Base-by-base conservation (phyloP, 306 rosid species). In the Ceratonia siliqua region DNA sequence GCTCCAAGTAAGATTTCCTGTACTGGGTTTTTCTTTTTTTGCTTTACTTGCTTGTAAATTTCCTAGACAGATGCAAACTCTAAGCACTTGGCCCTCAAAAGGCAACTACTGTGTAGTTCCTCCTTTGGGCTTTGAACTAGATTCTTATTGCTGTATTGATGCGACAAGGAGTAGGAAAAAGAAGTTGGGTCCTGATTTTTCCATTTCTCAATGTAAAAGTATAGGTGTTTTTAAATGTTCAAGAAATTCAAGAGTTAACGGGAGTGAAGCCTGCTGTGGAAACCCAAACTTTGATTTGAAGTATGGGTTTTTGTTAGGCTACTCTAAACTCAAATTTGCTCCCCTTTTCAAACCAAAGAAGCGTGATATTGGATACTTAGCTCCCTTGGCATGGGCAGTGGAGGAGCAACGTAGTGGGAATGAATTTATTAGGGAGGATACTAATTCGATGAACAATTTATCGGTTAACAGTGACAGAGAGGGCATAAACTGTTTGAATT, bases 311-410 rank as follows among this genome's bases (percentile, higher is more conserved):
- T 62, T 78, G 41, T 77, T 78, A 48, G 89, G 88, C 42, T 71
- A 30, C 64, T 41, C 81, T 48, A 61, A 72, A 18, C 46, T 81
- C 49, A 85, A 81, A 82, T 79, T 82, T 76, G 82, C 61, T 52
- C 30, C 81, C 62, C 6, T 78, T 79, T 81, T 74, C 22, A 81
- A 82, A 73, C 73, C 82, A 21, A 83, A 59, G 69, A 84, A 74
- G 62, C 32, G 65, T 75, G 76, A 79, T 73, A 49, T 83, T 67
- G 81, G 87, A 15, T 80, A 78, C 43, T 81, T 87, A 36, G 82
- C 81, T 78, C 78, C 85, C 27, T 69, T 78, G 75, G 89, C 85
- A 1, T 85, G 84, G 89, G 77, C 85, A 20, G 59, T 88, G 72
- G 94, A 84, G 61, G 85, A 82, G 49, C 86, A 81, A 36, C 78